Conservation (phyloP, 768 basidiomycete genomes). For the Kwoniella botswanensis region DNA sequence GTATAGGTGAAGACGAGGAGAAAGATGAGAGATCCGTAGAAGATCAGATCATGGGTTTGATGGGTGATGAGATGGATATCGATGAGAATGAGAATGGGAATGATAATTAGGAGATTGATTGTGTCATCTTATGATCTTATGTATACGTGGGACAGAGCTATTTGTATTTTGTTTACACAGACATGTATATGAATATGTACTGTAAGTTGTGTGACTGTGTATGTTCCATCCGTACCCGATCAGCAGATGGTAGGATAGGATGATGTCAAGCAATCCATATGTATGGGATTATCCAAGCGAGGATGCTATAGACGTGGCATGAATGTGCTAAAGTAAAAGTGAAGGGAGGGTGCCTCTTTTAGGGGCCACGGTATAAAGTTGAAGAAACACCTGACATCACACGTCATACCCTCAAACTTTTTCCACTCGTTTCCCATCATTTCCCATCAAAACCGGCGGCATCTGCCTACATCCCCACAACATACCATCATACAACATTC, state of each 20-base stretch:
- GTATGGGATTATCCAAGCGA: no score
- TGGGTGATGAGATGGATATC: slow-evolving; percentile 20
- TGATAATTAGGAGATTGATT: neutral
- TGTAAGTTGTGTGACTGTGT: no score
- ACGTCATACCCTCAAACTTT: neutral
- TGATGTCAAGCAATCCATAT: no score
- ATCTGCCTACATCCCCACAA: neutral
- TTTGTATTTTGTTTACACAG: neutral
- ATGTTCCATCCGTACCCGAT: no score
- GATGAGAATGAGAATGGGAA: slow-evolving; percentile 9
- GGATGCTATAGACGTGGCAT: no score
- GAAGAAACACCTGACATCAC: neutral
- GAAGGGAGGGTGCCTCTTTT: neutral
- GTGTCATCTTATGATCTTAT: neutral
- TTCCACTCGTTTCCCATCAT: neutral
- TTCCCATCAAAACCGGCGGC: slow-evolving; percentile 5
- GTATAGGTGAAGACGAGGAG: slow-evolving; percentile 59
- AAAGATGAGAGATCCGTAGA: slow-evolving; percentile 45
- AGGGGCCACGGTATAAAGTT: neutral
- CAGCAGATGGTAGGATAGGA: no score
- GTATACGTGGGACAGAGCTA: no score
- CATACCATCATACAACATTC: neutral
- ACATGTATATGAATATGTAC: no score
- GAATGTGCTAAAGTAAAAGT: no score
- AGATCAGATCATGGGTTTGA: slow-evolving; percentile 27